Conservation (phyloP, 2,329 filamentous ascomycete species). For the Apiospora rasikravindrae region DNA sequence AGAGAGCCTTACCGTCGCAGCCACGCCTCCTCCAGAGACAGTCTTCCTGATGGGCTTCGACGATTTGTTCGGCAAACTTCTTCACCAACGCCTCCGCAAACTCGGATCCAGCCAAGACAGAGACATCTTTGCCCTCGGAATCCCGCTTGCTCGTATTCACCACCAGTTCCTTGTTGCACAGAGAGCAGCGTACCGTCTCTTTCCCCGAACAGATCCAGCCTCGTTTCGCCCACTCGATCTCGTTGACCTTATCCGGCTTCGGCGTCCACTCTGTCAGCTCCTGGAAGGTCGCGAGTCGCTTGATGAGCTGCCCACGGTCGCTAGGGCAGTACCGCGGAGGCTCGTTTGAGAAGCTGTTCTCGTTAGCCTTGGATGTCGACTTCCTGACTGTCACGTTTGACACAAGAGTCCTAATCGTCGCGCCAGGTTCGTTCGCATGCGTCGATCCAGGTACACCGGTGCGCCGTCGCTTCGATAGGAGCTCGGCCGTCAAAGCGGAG, state of each 20-base stretch:
- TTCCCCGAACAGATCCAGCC: slow-evolving; percentile 87
- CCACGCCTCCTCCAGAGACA: slow-evolving; percentile 87
- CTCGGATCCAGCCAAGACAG: slow-evolving; percentile 62
- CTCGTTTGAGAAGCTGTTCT: slow-evolving; percentile 28
- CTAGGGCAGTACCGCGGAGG: slow-evolving; percentile 81
- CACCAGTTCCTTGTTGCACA: slow-evolving; percentile 83
- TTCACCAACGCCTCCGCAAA: slow-evolving; percentile 75
- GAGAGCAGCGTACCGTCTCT: slow-evolving; percentile 83
- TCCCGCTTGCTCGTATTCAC: slow-evolving; percentile 74
- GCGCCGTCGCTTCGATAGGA: slow-evolving; percentile 59
- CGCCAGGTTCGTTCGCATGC: slow-evolving; percentile 34
- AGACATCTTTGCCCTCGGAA: slow-evolving; percentile 59
- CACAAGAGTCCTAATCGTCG: slow-evolving; percentile 38
- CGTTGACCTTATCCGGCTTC: slow-evolving; percentile 83
- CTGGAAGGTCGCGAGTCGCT: slow-evolving; percentile 83
- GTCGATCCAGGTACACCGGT: slow-evolving; percentile 50
- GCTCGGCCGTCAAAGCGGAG: slow-evolving; percentile 43
- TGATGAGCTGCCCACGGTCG: slow-evolving; percentile 82
- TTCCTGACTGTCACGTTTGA: slow-evolving; percentile 50
- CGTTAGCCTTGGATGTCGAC: slow-evolving; percentile 37
- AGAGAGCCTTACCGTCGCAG: slow-evolving; percentile 71
- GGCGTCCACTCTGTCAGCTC: slow-evolving; percentile 93
- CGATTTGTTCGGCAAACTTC: slow-evolving; percentile 75
- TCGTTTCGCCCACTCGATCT: slow-evolving; percentile 92
- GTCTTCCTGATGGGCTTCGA: slow-evolving; percentile 76